These are phyloP conservation scores for Neonectria ditissima DNA, from an alignment of 2,329 filamentous ascomycete genomes.

Conservation along the genomic window DNA sequence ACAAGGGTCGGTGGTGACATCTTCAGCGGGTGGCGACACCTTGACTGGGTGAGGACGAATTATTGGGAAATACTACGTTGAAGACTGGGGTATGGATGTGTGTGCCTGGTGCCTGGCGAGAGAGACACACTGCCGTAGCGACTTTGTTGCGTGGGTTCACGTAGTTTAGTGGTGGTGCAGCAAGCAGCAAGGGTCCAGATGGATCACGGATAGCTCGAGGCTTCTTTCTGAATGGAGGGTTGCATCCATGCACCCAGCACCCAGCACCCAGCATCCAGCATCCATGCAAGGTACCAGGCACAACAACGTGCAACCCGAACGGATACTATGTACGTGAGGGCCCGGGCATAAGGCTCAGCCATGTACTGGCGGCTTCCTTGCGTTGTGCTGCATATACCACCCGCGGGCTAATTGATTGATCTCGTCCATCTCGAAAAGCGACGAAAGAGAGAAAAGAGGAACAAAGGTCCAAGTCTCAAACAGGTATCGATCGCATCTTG, in stretches of 20 bases:
- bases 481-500: no score
- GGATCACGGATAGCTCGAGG: conserved; percentile 10
- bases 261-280: not conserved
- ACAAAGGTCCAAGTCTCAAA: not conserved
- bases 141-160: not conserved
- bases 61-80: not conserved
- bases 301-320: not conserved
- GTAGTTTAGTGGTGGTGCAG: conserved; percentile 6
- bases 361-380: conserved; percentile 6
- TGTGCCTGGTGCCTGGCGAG: conserved; percentile 17
- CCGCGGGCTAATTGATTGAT: conserved; percentile 18
- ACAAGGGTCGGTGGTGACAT: no score
- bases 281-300: conserved; percentile 30
- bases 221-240: conserved; percentile 18
- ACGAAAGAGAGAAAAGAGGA: not conserved
- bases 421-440: not conserved
- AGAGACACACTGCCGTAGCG: conserved; percentile 1
- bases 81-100: not conserved
- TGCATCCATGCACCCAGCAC: conserved; percentile 11
- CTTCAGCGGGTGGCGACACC: no score
- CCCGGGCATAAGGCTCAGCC: conserved; percentile 7
- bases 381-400: conserved; percentile 13
- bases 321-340: not conserved
- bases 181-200: conserved; percentile 13
- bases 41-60: not conserved